Percentiles rank a stretch among this genome's conserved stretches.
Conservation (phyloP, 305 asterid genomes). For the Plantago rigida region DNA sequence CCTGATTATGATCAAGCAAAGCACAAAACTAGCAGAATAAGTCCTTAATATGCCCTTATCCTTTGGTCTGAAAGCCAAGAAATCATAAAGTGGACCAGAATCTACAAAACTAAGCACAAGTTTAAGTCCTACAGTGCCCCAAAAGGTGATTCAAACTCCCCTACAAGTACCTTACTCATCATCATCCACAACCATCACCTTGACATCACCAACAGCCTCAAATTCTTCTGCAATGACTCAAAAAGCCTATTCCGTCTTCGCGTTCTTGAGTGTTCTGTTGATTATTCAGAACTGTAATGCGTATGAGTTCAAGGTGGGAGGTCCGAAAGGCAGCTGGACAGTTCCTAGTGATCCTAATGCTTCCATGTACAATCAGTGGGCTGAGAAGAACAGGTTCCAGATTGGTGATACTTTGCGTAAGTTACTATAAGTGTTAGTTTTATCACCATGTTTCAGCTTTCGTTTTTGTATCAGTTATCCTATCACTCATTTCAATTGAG, state of each 20-base stretch:
- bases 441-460: neutral
- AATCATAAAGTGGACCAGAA: slow-evolving; percentile 34
- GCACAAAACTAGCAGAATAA: slow-evolving; percentile 35
- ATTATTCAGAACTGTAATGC: slow-evolving; percentile 39
- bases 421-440: slow-evolving; percentile 13
- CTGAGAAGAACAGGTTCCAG: slow-evolving; percentile 50
- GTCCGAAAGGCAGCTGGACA: slow-evolving; percentile 51
- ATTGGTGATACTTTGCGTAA: slow-evolving; percentile 58
- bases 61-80: slow-evolving; percentile 49
- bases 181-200: slow-evolving; percentile 13
- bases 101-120: slow-evolving; percentile 36
- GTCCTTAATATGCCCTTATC: slow-evolving; percentile 28
- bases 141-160: slow-evolving; percentile 24
- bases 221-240: slow-evolving; percentile 35
- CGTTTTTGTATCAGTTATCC: neutral
- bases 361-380: slow-evolving; percentile 56
- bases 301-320: slow-evolving; percentile 66
- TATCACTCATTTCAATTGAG: neutral
- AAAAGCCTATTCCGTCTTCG: slow-evolving; percentile 23
- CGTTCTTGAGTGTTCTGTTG: slow-evolving; percentile 31
- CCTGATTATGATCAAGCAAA: slow-evolving; percentile 53
- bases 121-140: slow-evolving; percentile 45
- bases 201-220: neutral
- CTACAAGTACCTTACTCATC: slow-evolving; percentile 53
- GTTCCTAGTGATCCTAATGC: slow-evolving; percentile 50